Conservation (phyloP, 345 rosid species). For the Arabidopsis arenosa region DNA sequence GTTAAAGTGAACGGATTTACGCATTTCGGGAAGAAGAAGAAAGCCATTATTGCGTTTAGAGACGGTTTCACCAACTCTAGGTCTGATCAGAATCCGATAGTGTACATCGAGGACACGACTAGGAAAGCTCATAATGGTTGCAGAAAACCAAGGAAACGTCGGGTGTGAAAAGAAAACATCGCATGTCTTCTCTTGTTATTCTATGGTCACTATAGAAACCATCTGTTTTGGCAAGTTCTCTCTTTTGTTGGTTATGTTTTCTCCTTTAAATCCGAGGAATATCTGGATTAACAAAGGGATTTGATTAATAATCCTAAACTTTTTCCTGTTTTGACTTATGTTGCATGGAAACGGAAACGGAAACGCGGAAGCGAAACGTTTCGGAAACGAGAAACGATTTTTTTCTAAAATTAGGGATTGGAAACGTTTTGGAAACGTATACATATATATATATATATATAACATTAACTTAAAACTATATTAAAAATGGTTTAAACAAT, state of each 20-base stretch:
- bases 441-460: too few relatives aligned
- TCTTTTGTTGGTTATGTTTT: constrained; percentile 31
- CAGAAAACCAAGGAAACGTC: constrained; percentile 80
- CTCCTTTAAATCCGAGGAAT: not conserved
- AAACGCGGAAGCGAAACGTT: too few relatives aligned
- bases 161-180: constrained; percentile 46
- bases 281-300: not conserved
- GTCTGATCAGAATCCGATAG: constrained; percentile 60
- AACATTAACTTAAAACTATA: too few relatives aligned
- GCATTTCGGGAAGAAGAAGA: constrained; percentile 78
- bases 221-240: constrained; percentile 4
- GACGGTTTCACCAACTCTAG: constrained; percentile 67
- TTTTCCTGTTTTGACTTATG: too few relatives aligned
- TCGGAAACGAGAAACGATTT: too few relatives aligned
- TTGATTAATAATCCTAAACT: constrained; percentile 16
- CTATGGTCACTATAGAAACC: not conserved
- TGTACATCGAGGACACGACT: constrained; percentile 82
- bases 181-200: constrained; percentile 8
- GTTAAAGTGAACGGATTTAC: constrained; percentile 84
- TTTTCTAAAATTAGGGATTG: too few relatives aligned
- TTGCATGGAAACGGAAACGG: too few relatives aligned
- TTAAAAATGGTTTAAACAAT: too few relatives aligned
- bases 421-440: too few relatives aligned
- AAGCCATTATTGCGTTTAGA: constrained; percentile 75
- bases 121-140: constrained; percentile 88